Percentiles rank a stretch among this genome's conserved stretches.
Evolutionary conservation across 1,284 basidiomycete species (phyloP).

Genomic region (Tremellales sp.): DNA sequence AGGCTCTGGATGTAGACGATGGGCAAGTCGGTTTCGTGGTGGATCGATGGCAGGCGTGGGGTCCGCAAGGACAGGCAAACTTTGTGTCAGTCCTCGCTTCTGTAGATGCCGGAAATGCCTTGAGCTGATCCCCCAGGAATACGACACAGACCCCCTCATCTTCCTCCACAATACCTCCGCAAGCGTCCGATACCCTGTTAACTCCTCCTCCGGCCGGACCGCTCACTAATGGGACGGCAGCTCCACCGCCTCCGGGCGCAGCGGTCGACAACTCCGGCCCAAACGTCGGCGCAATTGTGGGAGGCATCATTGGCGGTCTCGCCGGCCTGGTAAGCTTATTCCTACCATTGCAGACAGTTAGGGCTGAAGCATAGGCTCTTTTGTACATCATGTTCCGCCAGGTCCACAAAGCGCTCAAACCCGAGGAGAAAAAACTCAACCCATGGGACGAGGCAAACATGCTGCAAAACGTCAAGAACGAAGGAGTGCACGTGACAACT

Average conservation of each 20-base stretch:
- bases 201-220: not conserved
- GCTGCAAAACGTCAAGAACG: slow-evolving; percentile 36
- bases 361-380: not conserved
- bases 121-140: too few relatives aligned
- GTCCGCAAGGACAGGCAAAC: not conserved
- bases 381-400: not conserved
- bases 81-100: slow-evolving; percentile 1
- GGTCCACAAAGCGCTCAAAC: slow-evolving; percentile 4
- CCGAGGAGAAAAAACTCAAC: slow-evolving; percentile 18
- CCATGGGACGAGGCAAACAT: slow-evolving; percentile 36
- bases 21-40: not conserved
- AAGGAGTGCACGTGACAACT: slow-evolving; percentile 33
- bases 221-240: slow-evolving; percentile 1
- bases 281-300: slow-evolving; percentile 14
- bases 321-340: slow-evolving; percentile 21
- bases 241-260: not conserved
- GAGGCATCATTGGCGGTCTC: slow-evolving; percentile 24
- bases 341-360: not conserved
- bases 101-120: too few relatives aligned
- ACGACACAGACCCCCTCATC: too few relatives aligned
- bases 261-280: not conserved
- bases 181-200: too few relatives aligned
- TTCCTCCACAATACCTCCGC: too few relatives aligned
- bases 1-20: slow-evolving; percentile 6
- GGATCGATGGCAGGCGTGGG: not conserved